Conservation (phyloP, 2,329 filamentous ascomycete species). For the Phyllosticta citribraziliensis region DNA sequence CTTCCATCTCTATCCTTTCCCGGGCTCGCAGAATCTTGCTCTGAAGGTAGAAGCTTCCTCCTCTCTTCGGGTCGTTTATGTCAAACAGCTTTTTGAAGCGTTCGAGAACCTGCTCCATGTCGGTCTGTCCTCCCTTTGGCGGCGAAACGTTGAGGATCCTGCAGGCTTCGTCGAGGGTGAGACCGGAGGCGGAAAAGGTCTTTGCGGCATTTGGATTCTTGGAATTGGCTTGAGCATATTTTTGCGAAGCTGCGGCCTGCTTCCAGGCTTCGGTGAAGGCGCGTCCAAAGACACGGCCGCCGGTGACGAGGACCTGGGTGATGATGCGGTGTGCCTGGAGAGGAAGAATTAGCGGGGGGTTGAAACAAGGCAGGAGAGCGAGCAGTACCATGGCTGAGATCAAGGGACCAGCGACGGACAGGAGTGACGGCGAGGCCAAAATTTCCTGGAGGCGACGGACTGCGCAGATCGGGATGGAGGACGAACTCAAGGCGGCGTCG, state of each 20-base stretch:
- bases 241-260: constrained; percentile 79
- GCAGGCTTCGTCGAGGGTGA: constrained; percentile 93
- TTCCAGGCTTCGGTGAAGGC: constrained; percentile 92
- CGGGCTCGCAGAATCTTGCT: constrained; percentile 90
- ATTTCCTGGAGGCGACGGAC: constrained; percentile 5
- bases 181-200: constrained; percentile 55
- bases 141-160: constrained; percentile 94
- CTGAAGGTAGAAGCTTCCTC: constrained; percentile 95
- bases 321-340: constrained; percentile 84
- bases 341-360: constrained; percentile 16
- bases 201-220: constrained; percentile 47
- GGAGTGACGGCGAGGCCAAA: constrained; percentile 6
- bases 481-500: not conserved
- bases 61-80: constrained; percentile 86
- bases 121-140: constrained; percentile 65
- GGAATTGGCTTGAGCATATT: constrained; percentile 65
- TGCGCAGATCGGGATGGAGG: not conserved
- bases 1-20: constrained; percentile 83
- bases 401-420: not conserved
- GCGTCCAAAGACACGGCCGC: constrained; percentile 82
- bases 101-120: constrained; percentile 69
- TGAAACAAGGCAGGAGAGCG: not conserved
- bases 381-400: not conserved
- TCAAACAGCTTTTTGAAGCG: constrained; percentile 95
- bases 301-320: constrained; percentile 84